Conservation (phyloP, 2,329 filamentous ascomycete species). For the Trichophyton mentagrophytes region DNA sequence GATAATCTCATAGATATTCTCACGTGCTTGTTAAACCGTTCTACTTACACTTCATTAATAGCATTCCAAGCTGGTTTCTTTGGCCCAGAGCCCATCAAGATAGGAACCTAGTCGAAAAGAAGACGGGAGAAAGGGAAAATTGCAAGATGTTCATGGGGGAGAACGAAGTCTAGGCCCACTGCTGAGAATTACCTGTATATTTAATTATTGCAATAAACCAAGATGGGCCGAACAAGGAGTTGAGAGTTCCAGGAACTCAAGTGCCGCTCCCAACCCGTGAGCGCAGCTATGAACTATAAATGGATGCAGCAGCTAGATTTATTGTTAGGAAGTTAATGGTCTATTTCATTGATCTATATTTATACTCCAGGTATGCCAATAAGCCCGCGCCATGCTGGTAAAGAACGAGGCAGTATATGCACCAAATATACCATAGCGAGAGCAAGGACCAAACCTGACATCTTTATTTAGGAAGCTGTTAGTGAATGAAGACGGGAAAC, state of each 20-base stretch:
- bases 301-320: background rate
- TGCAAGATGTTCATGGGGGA: background rate
- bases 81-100: slow-evolving; percentile 22
- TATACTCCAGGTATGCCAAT: slow-evolving; percentile 34
- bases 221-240: background rate
- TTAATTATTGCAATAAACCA: background rate
- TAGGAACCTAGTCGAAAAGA: background rate
- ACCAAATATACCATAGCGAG: slow-evolving; percentile 37
- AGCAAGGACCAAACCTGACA: slow-evolving; percentile 40
- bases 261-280: background rate
- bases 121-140: background rate
- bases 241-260: background rate
- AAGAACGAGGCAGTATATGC: slow-evolving; percentile 39
- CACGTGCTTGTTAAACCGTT: background rate
- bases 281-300: background rate
- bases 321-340: background rate
- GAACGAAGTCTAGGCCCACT: background rate
- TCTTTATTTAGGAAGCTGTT: slow-evolving; percentile 21
- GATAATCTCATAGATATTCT: background rate
- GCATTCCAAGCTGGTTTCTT: slow-evolving; percentile 28
- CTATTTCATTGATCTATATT: slow-evolving; percentile 6
- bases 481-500: slow-evolving; percentile 1
- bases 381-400: slow-evolving; percentile 33
- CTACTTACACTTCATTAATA: slow-evolving; percentile 16
- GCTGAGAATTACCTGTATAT: background rate